phyloP scores from a whole-genome alignment of 805 yeast genomes.

The Wickerhamiella sergipiensis region DNA sequence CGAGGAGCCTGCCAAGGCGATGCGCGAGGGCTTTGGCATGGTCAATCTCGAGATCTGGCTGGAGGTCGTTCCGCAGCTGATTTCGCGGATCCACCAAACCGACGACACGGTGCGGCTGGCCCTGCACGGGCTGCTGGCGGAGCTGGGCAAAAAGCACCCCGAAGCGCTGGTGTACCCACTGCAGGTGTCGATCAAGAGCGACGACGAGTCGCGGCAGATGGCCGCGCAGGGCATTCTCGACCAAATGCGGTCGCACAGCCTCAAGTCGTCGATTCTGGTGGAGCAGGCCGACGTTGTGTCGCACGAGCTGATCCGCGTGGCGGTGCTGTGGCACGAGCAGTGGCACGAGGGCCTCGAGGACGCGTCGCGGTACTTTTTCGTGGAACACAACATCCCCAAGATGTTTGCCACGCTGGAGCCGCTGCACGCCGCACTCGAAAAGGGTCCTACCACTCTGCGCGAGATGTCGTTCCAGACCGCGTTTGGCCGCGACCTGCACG shows the following conservation, averaged over 20 bases:
- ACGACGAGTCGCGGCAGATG: conserved; percentile 72
- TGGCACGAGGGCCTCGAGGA: conserved; percentile 98
- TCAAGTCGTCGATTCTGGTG: conserved; percentile 54
- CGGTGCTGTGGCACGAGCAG: conserved; percentile 93
- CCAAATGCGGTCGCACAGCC: conserved; percentile 66
- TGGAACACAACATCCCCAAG: conserved; percentile 86
- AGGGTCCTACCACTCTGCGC: conserved; percentile 79
- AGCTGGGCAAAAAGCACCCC: conserved; percentile 89
- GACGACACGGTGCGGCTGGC: conserved; percentile 72
- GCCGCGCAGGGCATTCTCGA: conserved; percentile 89
- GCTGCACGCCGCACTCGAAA: conserved; percentile 66
- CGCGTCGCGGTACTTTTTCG: conserved; percentile 85
- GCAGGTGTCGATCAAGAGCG: conserved; percentile 91
- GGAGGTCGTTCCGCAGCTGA: conserved; percentile 88
- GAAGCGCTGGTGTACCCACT: conserved; percentile 92
- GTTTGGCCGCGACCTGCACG: conserved; percentile 82
- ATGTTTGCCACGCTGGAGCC: conserved; percentile 90
- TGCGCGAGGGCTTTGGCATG: conserved; percentile 80
- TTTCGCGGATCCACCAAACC: conserved; percentile 93
- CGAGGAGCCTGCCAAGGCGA: conserved; percentile 79
- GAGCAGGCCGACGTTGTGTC: conserved; percentile 92
- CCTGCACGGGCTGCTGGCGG: conserved; percentile 64
- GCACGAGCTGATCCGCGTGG: conserved; percentile 82
- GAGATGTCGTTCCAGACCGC: conserved; percentile 88
- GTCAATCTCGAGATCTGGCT: conserved; percentile 89